Evolutionary conservation across 2,329 filamentous ascomycete genomes (phyloP).

Genomic region (Metarhizium humberi): DNA sequence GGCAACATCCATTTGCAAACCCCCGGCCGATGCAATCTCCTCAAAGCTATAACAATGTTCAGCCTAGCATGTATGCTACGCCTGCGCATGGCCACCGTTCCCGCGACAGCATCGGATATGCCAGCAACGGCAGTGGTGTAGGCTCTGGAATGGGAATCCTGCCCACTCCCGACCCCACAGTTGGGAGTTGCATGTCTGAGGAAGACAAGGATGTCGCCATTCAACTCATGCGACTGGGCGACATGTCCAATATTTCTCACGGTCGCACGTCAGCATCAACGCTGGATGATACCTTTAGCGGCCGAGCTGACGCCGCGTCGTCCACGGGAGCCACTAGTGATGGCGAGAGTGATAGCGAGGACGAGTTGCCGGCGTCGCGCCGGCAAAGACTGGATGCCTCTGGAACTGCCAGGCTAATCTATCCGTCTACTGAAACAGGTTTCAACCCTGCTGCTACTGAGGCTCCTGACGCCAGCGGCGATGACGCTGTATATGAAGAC

Average conservation of each 20-base stretch:
- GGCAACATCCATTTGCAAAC: slow-evolving; percentile 73
- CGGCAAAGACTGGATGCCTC: slow-evolving; percentile 44
- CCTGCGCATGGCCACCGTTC: slow-evolving; percentile 52
- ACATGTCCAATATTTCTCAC: slow-evolving; percentile 88
- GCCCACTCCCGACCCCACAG: slow-evolving; percentile 93
- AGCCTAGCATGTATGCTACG: slow-evolving; percentile 52
- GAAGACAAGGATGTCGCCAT: slow-evolving; percentile 90
- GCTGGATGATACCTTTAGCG: slow-evolving; percentile 86
- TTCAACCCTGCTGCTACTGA: slow-evolving; percentile 44
- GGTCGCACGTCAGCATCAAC: slow-evolving; percentile 90
- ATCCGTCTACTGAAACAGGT: slow-evolving; percentile 42
- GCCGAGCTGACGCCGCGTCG: slow-evolving; percentile 73
- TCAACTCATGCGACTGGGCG: slow-evolving; percentile 90
- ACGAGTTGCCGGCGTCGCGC: slow-evolving; percentile 49
- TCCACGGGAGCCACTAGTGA: slow-evolving; percentile 81
- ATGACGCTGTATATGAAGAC: slow-evolving; percentile 24
- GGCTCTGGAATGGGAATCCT: slow-evolving; percentile 46
- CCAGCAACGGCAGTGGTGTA: slow-evolving; percentile 30
- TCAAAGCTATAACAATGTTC: slow-evolving; percentile 55
- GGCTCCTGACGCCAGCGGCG: slow-evolving; percentile 27
- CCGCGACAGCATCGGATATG: slow-evolving; percentile 52
- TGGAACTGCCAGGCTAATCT: slow-evolving; percentile 35
- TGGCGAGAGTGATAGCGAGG: slow-evolving; percentile 57
- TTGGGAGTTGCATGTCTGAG: slow-evolving; percentile 93
- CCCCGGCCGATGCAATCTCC: slow-evolving; percentile 74